A percentile compares a stretch with the other conserved stretches of the same genome.
These are phyloP conservation scores for Seminavis robusta DNA, from an alignment of 108 stramenopile species.

Conservation along the genomic window DNA sequence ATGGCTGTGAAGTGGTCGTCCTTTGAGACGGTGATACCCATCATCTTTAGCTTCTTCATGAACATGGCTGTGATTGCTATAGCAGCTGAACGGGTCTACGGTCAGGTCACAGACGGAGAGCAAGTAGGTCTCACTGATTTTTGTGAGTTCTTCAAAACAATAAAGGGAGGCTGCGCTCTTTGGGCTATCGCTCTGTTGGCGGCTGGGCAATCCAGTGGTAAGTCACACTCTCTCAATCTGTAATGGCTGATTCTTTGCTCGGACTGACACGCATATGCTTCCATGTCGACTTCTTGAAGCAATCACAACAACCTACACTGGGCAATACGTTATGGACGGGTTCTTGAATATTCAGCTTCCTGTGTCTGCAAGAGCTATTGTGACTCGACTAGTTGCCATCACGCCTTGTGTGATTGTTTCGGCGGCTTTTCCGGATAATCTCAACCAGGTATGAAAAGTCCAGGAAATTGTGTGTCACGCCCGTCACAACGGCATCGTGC, in stretches of 20 bases:
- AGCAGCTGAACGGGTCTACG: slow-evolving; percentile 77
- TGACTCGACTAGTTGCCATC: slow-evolving; percentile 74
- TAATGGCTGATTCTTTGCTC: background rate
- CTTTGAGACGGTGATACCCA: slow-evolving; percentile 74
- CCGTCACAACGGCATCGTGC: no score
- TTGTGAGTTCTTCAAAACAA: slow-evolving; percentile 46
- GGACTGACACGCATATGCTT: no score
- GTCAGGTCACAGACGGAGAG: slow-evolving; percentile 16
- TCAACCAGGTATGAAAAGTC: no score
- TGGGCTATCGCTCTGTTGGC: slow-evolving; percentile 85
- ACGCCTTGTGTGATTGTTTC: slow-evolving; percentile 71
- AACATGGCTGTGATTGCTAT: slow-evolving; percentile 81
- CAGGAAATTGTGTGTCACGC: no score
- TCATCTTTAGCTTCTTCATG: slow-evolving; percentile 73
- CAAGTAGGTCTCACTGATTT: slow-evolving; percentile 57
- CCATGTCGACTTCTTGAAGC: no score
- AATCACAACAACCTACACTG: slow-evolving; percentile 87
- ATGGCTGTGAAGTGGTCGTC: slow-evolving; percentile 73
- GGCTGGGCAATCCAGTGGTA: slow-evolving; percentile 67
- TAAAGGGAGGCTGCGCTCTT: slow-evolving; percentile 59
- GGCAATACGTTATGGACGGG: slow-evolving; percentile 87
- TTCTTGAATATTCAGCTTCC: slow-evolving; percentile 71
- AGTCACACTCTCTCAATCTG: background rate
- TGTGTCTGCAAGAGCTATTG: slow-evolving; percentile 48
- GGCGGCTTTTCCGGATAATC: slow-evolving; percentile 47